Conservation (phyloP, 306 rosid species). For the Pterocarpus macrocarpus region DNA sequence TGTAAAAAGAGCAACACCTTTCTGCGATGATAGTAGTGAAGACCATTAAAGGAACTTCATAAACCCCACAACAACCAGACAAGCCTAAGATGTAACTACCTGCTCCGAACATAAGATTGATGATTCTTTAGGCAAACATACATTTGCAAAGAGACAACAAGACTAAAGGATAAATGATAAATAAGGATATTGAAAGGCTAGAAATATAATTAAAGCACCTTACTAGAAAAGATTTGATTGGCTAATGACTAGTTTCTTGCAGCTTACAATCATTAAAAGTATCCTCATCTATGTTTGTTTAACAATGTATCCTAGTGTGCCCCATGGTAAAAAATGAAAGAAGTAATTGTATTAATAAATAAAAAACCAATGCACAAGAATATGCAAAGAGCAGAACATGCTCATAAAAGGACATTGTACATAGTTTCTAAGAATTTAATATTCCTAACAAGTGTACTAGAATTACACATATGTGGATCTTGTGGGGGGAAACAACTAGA, state of each 20-base stretch:
- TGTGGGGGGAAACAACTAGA: not conserved
- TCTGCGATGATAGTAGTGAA: conserved; percentile 76
- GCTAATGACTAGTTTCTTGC: conserved; percentile 69
- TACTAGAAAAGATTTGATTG: conserved; percentile 85
- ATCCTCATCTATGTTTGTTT: conserved; percentile 81
- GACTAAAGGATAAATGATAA: not conserved
- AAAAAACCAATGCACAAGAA: not conserved
- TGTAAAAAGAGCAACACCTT: conserved; percentile 77
- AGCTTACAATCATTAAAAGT: conserved; percentile 69
- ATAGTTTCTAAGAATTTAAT: conserved; percentile 2
- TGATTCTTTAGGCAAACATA: conserved; percentile 25
- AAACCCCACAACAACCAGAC: conserved; percentile 61
- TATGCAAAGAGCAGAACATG: not conserved
- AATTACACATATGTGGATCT: not conserved
- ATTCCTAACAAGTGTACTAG: too few relatives aligned
- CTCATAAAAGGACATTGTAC: too few relatives aligned
- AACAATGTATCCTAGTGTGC: conserved; percentile 76
- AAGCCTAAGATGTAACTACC: conserved; percentile 78
- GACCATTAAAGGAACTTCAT: conserved; percentile 77
- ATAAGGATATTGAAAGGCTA: not conserved
- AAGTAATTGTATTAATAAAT: too few relatives aligned
- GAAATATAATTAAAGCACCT: conserved; percentile 37
- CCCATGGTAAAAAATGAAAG: conserved; percentile 7
- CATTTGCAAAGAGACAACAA: not conserved
- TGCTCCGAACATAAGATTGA: conserved; percentile 48